phyloP scores from a whole-genome alignment of 345 rosid species.

The Cardamine occulta region DNA sequence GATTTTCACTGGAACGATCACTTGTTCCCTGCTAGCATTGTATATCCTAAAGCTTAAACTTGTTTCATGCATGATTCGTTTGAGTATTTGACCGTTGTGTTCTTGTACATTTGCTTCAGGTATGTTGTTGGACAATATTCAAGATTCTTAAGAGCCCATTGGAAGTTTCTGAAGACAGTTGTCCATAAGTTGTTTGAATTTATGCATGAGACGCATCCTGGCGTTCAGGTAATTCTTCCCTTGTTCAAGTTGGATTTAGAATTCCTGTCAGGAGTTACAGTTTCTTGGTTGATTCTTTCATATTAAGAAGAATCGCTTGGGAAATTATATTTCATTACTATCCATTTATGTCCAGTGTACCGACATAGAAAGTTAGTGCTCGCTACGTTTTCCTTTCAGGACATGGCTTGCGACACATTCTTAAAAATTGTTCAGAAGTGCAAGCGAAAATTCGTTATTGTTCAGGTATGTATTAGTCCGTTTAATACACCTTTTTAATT shows the following conservation, averaged over 20 bases:
- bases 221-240: constrained; percentile 77
- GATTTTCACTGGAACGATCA: constrained; percentile 4
- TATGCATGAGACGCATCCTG: constrained; percentile 99
- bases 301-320: constrained; percentile 9
- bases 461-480: constrained; percentile 63
- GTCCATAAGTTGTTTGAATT: constrained; percentile 96
- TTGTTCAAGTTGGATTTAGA: constrained; percentile 14
- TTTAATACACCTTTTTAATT: not conserved
- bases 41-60: constrained; percentile 1
- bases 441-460: constrained; percentile 83
- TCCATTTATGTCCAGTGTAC: constrained; percentile 5
- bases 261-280: not conserved
- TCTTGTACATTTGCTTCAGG: constrained; percentile 55
- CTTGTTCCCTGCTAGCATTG: constrained; percentile 20
- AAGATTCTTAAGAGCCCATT: constrained; percentile 95
- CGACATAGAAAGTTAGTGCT: not conserved
- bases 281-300: constrained; percentile 24
- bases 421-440: constrained; percentile 98
- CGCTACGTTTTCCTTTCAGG: constrained; percentile 52
- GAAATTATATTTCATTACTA: constrained; percentile 6
- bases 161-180: constrained; percentile 98
- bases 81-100: constrained; percentile 16
- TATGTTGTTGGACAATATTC: constrained; percentile 99
- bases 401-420: constrained; percentile 99
- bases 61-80: constrained; percentile 24